Evolutionary conservation across 768 basidiomycete genomes (phyloP).

Genomic region (Boletus vinaceobasis): DNA sequence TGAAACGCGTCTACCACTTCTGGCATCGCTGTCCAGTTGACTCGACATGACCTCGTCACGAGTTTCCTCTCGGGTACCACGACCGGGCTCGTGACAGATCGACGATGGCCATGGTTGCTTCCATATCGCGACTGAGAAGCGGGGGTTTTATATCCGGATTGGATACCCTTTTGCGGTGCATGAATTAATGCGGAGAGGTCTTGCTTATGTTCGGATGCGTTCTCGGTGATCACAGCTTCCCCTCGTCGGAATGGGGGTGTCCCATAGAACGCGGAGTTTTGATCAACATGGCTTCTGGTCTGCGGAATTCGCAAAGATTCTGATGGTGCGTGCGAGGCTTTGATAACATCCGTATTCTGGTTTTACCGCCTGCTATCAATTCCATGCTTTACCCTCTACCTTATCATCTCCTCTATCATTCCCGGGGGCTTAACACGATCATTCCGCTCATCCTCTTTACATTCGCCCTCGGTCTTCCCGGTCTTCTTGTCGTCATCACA

Average conservation of each 20-base stretch:
- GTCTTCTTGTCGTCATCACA: conserved; percentile 92
- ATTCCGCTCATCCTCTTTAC: conserved; percentile 90
- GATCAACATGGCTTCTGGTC: background rate
- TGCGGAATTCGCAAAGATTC: background rate
- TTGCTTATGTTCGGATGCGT: background rate
- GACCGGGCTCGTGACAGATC: background rate
- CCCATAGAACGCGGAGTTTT: background rate
- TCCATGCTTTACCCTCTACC: conserved; percentile 96
- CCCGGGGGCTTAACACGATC: conserved; percentile 74
- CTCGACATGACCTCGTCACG: background rate
- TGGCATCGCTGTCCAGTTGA: conserved; percentile 20
- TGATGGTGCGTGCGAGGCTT: conserved; percentile 16
- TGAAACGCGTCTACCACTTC: conserved; percentile 15
- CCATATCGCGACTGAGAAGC: background rate
- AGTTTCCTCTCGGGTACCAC: background rate
- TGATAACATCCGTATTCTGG: conserved; percentile 39
- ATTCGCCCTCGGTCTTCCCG: conserved; percentile 93
- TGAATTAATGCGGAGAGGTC: conserved; percentile 12
- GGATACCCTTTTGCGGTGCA: conserved; percentile 1
- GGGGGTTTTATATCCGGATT: background rate
- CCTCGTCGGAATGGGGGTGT: background rate
- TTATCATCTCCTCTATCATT: conserved; percentile 84
- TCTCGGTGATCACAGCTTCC: background rate
- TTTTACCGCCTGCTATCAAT: conserved; percentile 94
- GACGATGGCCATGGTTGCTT: background rate